These are phyloP conservation scores for Peronosclerospora sorghi DNA, from an alignment of 352 stramenopile genomes.

Conservation along the genomic window DNA sequence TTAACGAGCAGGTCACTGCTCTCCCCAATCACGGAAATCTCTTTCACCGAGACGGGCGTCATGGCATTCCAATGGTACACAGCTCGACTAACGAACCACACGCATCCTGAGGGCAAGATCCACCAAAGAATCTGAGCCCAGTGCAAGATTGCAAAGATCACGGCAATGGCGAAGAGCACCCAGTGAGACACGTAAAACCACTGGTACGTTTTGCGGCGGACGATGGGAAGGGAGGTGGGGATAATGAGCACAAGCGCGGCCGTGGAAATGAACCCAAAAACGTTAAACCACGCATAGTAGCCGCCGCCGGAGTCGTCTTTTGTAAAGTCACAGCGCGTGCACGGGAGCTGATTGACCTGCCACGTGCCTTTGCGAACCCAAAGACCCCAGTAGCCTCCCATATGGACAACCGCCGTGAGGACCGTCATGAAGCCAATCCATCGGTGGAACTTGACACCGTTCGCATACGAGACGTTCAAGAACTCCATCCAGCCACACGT, in stretches of 20 bases:
- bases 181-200: slow-evolving; percentile 54
- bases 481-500: slow-evolving; percentile 62
- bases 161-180: slow-evolving; percentile 37
- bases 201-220: slow-evolving; percentile 43
- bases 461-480: slow-evolving; percentile 49
- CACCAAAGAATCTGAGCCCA: slow-evolving; percentile 51
- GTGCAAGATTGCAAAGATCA: slow-evolving; percentile 46
- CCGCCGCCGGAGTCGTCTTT: slow-evolving; percentile 27
- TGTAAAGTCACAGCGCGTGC: slow-evolving; percentile 36
- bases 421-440: slow-evolving; percentile 53
- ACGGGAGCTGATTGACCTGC: slow-evolving; percentile 36
- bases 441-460: slow-evolving; percentile 48
- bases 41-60: slow-evolving; percentile 26
- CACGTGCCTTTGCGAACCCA: slow-evolving; percentile 32
- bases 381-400: slow-evolving; percentile 35
- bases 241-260: slow-evolving; percentile 44
- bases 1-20: slow-evolving; percentile 32
- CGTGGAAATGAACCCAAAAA: slow-evolving; percentile 38
- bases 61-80: slow-evolving; percentile 34
- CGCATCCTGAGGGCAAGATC: slow-evolving; percentile 37
- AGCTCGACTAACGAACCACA: slow-evolving; percentile 46
- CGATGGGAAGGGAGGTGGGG: slow-evolving; percentile 36
- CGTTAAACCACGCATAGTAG: slow-evolving; percentile 57
- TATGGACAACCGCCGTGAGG: slow-evolving; percentile 36
- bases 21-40: slow-evolving; percentile 22